Evolutionary conservation across 345 rosid genomes (phyloP).

Genomic region (Rhizophora mangle): DNA sequence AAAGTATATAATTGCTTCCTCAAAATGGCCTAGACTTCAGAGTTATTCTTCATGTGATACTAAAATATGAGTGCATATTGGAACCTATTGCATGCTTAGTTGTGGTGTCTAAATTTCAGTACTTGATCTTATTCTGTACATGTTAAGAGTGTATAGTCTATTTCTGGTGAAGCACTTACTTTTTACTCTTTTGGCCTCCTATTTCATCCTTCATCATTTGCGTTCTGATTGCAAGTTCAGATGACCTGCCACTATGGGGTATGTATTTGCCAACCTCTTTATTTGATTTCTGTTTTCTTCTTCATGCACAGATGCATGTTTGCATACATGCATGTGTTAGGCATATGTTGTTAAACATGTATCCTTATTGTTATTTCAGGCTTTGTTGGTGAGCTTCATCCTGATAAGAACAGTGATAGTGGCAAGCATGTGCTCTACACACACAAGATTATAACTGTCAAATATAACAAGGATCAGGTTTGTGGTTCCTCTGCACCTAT

Average conservation of each 20-base stretch:
- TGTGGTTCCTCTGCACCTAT: conserved; percentile 20
- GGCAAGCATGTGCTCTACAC: conserved; percentile 73
- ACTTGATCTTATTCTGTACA: background rate
- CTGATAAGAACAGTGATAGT: conserved; percentile 74
- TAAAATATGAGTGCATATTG: too few relatives aligned
- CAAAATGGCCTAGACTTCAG: too few relatives aligned
- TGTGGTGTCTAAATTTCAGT: background rate
- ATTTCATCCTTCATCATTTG: conserved; percentile 25
- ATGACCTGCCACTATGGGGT: conserved; percentile 95
- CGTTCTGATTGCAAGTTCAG: conserved; percentile 49
- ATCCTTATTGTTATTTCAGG: conserved; percentile 39
- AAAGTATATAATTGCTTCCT: too few relatives aligned
- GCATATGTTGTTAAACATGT: conserved; percentile 1
- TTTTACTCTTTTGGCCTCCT: conserved; percentile 17
- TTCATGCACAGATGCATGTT: background rate
- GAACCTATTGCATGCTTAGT: background rate
- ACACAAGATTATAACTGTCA: conserved; percentile 60
- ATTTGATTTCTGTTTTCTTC: background rate
- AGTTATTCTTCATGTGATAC: too few relatives aligned
- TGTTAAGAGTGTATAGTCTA: background rate
- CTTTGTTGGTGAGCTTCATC: conserved; percentile 78
- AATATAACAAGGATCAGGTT: conserved; percentile 86
- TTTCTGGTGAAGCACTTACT: conserved; percentile 15
- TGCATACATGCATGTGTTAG: too few relatives aligned
- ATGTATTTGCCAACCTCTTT: conserved; percentile 28